Conservation (phyloP, 2,329 filamentous ascomycete species). For the Fusarium pininemorale region DNA sequence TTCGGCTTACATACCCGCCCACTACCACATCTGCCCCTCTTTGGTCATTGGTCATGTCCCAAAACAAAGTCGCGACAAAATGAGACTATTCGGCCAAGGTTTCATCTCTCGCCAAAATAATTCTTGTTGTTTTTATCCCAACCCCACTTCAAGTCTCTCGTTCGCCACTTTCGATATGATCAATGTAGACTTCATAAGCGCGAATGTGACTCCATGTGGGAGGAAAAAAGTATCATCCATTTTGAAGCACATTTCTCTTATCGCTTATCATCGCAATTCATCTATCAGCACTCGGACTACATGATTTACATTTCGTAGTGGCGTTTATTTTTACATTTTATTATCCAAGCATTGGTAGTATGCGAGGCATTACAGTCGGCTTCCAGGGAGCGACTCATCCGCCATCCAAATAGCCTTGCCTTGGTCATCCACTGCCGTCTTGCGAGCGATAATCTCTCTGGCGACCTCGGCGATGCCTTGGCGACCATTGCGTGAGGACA, state of each 20-base stretch:
- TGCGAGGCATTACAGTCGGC: conserved; percentile 45
- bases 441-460: conserved; percentile 72
- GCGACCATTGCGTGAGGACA: conserved; percentile 67
- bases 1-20: conserved; percentile 1
- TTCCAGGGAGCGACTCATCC: conserved; percentile 43
- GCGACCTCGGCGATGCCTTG: conserved; percentile 76
- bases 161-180: conserved; percentile 23
- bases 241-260: conserved; percentile 7
- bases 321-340: conserved; percentile 43
- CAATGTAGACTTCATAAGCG: conserved; percentile 3
- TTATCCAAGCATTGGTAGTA: conserved; percentile 16
- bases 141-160: conserved; percentile 28
- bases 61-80: conserved; percentile 10
- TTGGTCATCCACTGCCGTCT: conserved; percentile 59
- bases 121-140: conserved; percentile 37
- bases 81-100: conserved; percentile 31
- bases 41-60: neutral
- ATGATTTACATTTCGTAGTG: conserved; percentile 24
- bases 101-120: conserved; percentile 17
- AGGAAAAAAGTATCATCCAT: conserved; percentile 15
- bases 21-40: conserved; percentile 21
- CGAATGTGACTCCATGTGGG: conserved; percentile 7
- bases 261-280: conserved; percentile 29
- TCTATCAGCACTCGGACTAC: conserved; percentile 42
- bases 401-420: conserved; percentile 55